A percentile compares a stretch with the other conserved stretches of the same genome.
Conservation (phyloP, 2,329 filamentous ascomycete species). For the Neonectria punicea region DNA sequence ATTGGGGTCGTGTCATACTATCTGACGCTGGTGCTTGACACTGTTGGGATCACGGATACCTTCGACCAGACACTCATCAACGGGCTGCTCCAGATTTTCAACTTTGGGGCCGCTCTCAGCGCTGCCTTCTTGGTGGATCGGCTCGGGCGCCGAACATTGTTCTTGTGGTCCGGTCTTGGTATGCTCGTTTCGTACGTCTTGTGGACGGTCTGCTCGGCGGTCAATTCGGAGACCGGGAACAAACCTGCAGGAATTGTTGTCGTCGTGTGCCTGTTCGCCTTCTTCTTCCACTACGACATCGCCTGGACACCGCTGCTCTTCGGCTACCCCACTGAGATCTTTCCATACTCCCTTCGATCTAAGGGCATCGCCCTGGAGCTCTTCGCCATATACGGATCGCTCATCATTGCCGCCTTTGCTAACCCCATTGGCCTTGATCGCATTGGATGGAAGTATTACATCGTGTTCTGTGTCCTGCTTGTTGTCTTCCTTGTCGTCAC, state of each 20-base stretch:
- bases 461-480: no score
- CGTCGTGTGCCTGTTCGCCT: constrained; percentile 26
- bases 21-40: constrained; percentile 51
- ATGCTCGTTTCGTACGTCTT: constrained; percentile 51
- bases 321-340: no score
- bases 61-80: constrained; percentile 55
- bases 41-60: constrained; percentile 52
- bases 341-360: no score
- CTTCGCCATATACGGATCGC: no score
- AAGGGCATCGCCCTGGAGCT: no score
- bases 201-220: constrained; percentile 53
- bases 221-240: constrained; percentile 41
- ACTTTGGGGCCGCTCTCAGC: constrained; percentile 48
- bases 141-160: constrained; percentile 55
- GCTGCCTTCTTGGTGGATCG: constrained; percentile 54
- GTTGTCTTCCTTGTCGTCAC: no score
- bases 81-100: constrained; percentile 53
- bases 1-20: constrained; percentile 51
- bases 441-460: no score
- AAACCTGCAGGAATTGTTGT: constrained; percentile 50
- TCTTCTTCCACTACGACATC: constrained; percentile 28
- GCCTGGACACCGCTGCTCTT: no score
- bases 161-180: constrained; percentile 49
- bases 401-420: no score
- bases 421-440: no score